Evolutionary conservation across 2,329 filamentous ascomycete genomes (phyloP), one percentile per base, ranked within the genome.

Genomic region (Penicillium griseofulvum): DNA sequence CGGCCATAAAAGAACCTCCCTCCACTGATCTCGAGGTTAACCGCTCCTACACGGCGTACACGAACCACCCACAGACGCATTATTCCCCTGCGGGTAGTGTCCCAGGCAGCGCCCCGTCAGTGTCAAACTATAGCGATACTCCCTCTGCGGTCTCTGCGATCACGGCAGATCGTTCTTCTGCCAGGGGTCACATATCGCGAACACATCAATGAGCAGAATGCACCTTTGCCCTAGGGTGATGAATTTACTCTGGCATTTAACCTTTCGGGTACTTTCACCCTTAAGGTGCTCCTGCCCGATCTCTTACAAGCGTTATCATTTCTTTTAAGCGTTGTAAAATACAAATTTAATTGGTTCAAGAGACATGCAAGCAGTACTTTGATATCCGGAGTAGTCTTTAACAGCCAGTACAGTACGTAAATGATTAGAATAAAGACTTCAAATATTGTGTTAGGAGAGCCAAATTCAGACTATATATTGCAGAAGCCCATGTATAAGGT

Each of bases 41-140:
- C 24, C 55, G 49, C 5, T 58, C 55, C 6, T 55, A 55, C 4
- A 34, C 52, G 3, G 51, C 53, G 52, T 53, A 53, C 31, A 57
- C 39, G 37, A 50, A 58, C 11, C 33, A 52, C 24, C 45, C 57
- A 8, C n/a, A 44, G 12, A 17, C 33, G 17, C 31, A 45, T 8
- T 52, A 42, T 17, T 42, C 28, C 6, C 48, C 33, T 11, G 14
- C 33, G 0, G 29, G 12, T n/a, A 24, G 33, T 5, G 1, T 6
- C 2, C 33, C 33, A 0, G 29, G 12, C 22, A 24, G 33, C 8
- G 1, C 9, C 2, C 33, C n/a, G n/a, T 37, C 33, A 19, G 33
- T 36, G 12, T 29, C 49, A 11, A 38, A 52, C 14, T 39, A 52
- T 10, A 46, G 41, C 12, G 41, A 52, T 26, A 38, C 49, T 8